Evolutionary conservation across 163 green algal genomes (phyloP).

Genomic region (Chlorella variabilis): DNA sequence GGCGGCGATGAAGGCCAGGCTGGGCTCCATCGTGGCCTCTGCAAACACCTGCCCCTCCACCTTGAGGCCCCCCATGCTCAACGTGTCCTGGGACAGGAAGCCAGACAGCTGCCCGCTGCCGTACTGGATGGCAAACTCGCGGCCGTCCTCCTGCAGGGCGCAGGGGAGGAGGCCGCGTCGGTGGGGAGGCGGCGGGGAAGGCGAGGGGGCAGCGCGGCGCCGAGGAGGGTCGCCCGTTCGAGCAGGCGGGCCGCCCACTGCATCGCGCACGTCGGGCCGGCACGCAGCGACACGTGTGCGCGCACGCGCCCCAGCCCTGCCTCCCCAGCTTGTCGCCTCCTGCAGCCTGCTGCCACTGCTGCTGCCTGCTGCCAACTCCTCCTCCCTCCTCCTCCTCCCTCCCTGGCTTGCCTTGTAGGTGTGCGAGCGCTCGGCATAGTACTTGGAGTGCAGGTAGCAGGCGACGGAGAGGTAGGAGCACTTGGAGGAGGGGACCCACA

Average conservation of each 20-base stretch:
- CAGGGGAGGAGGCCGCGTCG: background rate
- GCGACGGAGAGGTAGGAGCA: slow-evolving; percentile 78
- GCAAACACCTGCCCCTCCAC: slow-evolving; percentile 86
- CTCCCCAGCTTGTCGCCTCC: too few species aligned
- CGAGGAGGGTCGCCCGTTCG: too few species aligned
- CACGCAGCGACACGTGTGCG: too few species aligned
- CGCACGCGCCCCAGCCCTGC: too few species aligned
- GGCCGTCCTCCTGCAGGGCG: slow-evolving; percentile 76
- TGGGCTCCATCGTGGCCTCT: slow-evolving; percentile 95
- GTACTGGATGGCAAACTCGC: slow-evolving; percentile 97
- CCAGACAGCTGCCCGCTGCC: slow-evolving; percentile 91
- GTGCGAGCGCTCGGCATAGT: slow-evolving; percentile 73
- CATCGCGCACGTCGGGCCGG: too few species aligned
- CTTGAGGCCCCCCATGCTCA: slow-evolving; percentile 80
- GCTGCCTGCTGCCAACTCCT: too few species aligned
- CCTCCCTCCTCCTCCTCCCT: too few species aligned
- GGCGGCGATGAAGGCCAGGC: slow-evolving; percentile 93
- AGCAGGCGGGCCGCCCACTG: too few species aligned
- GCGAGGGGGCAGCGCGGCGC: too few species aligned
- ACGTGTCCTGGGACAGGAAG: slow-evolving; percentile 87
- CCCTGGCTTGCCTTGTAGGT: slow-evolving; percentile 86
- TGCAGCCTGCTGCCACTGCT: too few species aligned
- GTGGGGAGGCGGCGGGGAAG: background rate
- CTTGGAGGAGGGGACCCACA: slow-evolving; percentile 92
- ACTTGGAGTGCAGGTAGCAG: slow-evolving; percentile 94